phyloP scores from a whole-genome alignment of 345 rosid genomes.

The Aquilaria malaccensis region DNA sequence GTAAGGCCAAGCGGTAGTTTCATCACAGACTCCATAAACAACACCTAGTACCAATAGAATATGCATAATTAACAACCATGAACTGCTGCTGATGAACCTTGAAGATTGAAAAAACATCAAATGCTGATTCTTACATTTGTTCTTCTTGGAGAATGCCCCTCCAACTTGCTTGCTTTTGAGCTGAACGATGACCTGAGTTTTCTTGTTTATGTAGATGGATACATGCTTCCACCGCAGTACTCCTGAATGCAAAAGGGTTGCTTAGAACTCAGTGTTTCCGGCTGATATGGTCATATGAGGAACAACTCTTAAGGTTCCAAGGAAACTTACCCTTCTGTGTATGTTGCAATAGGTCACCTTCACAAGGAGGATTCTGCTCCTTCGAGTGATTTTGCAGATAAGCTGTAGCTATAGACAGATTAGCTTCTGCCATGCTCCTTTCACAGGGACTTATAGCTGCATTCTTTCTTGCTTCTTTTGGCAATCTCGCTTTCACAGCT shows the following conservation, averaged over 20 bases:
- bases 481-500: conserved; percentile 62
- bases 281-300: neutral
- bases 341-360: conserved; percentile 67
- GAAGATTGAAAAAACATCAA: neutral
- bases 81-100: neutral
- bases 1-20: conserved; percentile 80
- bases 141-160: conserved; percentile 91
- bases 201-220: conserved; percentile 62
- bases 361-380: conserved; percentile 40
- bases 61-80: neutral
- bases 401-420: conserved; percentile 24
- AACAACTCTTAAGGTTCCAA: neutral
- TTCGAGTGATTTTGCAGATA: conserved; percentile 24
- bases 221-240: conserved; percentile 50
- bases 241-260: conserved; percentile 38
- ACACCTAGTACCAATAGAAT: conserved; percentile 33
- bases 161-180: conserved; percentile 84
- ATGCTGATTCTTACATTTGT: conserved; percentile 48
- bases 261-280: no score
- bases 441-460: conserved; percentile 84
- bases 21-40: conserved; percentile 79
- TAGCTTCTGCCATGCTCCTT: conserved; percentile 39
- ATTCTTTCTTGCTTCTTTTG: conserved; percentile 81
- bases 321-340: conserved; percentile 53
- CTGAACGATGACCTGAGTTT: conserved; percentile 71